Percentiles rank a stretch among this genome's conserved stretches.
Conservation (phyloP, 2,329 filamentous ascomycete species). For the Magnaporthiopsis incrustans region DNA sequence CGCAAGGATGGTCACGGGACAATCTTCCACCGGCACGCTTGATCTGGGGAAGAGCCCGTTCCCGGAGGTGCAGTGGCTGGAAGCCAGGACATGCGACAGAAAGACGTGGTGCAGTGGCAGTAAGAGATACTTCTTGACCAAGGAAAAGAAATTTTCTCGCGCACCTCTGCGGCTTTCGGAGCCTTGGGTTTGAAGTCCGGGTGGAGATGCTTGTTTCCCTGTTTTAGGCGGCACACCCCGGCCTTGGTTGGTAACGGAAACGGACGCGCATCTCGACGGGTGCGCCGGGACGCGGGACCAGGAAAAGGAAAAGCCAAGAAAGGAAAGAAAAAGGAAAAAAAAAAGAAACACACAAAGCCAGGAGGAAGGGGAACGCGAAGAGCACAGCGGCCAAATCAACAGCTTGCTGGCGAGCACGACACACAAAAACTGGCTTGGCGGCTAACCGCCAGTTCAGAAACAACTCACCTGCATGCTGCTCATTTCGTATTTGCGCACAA, state of each 20-base stretch:
- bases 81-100: slow-evolving; percentile 16
- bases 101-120: slow-evolving; percentile 13
- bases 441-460: not conserved
- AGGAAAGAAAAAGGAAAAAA: not conserved
- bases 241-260: slow-evolving; percentile 42
- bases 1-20: not conserved
- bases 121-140: slow-evolving; percentile 11
- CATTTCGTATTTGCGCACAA: slow-evolving; percentile 98
- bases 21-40: slow-evolving; percentile 12
- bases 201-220: slow-evolving; percentile 90
- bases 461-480: slow-evolving; percentile 92
- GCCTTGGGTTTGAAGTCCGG: slow-evolving; percentile 85
- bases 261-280: slow-evolving; percentile 17
- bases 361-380: not conserved
- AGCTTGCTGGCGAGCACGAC: not conserved
- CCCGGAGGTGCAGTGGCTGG: slow-evolving; percentile 1
- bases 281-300: slow-evolving; percentile 15
- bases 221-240: slow-evolving; percentile 28
- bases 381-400: not conserved
- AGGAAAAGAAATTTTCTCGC: slow-evolving; percentile 42
- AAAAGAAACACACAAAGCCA: slow-evolving; percentile 5
- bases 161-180: slow-evolving; percentile 96
- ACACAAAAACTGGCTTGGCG: not conserved
- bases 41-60: slow-evolving; percentile 10
- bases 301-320: slow-evolving; percentile 8